Conservation (phyloP, 805 yeast species). For the Candida rishiriensis region DNA sequence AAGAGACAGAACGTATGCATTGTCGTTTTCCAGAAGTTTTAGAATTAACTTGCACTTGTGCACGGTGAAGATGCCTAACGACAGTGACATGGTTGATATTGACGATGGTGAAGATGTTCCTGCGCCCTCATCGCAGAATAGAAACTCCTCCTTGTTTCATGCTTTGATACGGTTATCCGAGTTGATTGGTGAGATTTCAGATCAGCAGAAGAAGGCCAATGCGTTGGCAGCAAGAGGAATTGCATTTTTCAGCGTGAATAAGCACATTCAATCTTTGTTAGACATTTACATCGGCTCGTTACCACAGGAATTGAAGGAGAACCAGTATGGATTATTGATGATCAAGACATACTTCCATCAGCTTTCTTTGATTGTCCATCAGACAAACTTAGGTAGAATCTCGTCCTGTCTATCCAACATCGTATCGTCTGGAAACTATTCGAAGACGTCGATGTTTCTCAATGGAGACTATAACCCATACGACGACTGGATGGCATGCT, state of each 20-base stretch:
- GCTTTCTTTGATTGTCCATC: not conserved
- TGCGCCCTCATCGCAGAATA: not conserved
- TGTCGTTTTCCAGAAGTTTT: not conserved
- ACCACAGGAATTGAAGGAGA: not conserved
- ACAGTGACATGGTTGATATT: not conserved
- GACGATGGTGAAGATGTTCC: not conserved
- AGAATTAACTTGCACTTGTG: not conserved
- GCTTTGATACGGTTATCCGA: slow-evolving; percentile 1
- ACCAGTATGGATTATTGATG: not conserved
- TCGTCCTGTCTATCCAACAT: not conserved
- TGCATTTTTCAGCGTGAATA: not conserved
- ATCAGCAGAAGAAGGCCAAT: slow-evolving; percentile 3
- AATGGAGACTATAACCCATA: not conserved
- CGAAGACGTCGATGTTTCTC: not conserved
- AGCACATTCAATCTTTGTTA: slow-evolving; percentile 1
- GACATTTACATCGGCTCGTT: slow-evolving; percentile 1
- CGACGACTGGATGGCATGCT: not conserved
- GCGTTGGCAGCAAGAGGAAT: slow-evolving; percentile 2
- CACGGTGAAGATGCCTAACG: not conserved
- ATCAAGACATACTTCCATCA: not conserved
- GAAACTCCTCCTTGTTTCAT: not conserved
- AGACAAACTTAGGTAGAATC: slow-evolving; percentile 1
- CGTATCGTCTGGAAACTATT: not conserved
- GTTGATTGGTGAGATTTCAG: slow-evolving; percentile 2
- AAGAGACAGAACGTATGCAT: slow-evolving; percentile 37